phyloP scores from a whole-genome alignment of 441 rosid species.

The Biscutella laevigata region DNA sequence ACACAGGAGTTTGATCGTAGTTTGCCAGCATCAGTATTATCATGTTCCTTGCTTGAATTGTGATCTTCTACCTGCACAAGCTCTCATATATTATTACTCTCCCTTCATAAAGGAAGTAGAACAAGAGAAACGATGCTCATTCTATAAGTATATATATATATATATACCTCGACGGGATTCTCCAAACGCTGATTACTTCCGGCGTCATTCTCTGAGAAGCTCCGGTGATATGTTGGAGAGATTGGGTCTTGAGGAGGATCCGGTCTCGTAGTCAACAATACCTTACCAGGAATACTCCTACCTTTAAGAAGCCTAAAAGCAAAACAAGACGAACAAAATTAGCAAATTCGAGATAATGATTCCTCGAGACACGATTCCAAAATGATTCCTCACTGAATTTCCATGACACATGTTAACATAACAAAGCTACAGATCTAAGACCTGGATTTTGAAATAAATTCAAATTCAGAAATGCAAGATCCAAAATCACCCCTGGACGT shows the following conservation, averaged over 20 bases:
- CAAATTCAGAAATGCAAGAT: conserved; percentile 5
- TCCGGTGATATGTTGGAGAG: conserved; percentile 60
- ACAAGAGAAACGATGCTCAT: not conserved
- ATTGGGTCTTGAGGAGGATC: conserved; percentile 50
- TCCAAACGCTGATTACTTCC: conserved; percentile 51
- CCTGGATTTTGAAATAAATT: not conserved
- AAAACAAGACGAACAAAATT: not conserved
- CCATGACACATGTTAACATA: not conserved
- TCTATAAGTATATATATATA: conserved; percentile 3
- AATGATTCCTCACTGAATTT: not conserved
- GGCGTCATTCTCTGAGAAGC: conserved; percentile 65
- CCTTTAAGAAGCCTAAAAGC: conserved; percentile 68
- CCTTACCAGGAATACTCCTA: conserved; percentile 87
- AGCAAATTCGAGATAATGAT: not conserved
- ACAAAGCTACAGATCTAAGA: conserved; percentile 19
- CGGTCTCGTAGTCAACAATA: conserved; percentile 61
- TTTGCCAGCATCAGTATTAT: conserved; percentile 34
- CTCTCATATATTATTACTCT: conserved; percentile 3
- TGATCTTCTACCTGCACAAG: conserved; percentile 43
- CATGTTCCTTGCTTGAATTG: conserved; percentile 32
- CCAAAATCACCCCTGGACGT: conserved; percentile 67
- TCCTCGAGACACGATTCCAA: not conserved
- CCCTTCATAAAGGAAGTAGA: not conserved
- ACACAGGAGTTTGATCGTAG: conserved; percentile 41
- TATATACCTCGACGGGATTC: conserved; percentile 51